Conservation (phyloP, 768 basidiomycete species). For the Termitomyces sp. region DNA sequence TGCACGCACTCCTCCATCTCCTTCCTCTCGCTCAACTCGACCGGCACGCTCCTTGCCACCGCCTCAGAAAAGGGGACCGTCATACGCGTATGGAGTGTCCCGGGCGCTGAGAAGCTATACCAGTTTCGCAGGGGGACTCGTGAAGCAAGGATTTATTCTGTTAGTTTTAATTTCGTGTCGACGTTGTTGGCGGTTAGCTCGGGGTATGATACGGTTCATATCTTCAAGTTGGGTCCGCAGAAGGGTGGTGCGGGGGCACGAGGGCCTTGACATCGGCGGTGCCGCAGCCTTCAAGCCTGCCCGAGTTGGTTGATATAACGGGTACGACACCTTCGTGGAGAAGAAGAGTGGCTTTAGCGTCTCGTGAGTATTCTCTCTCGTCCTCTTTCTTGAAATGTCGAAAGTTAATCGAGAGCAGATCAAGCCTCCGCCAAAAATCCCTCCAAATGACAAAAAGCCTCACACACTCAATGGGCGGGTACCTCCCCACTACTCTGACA, state of each 20-base stretch:
- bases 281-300: conserved; percentile 49
- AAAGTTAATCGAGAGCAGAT: conserved; percentile 24
- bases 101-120: conserved; percentile 89
- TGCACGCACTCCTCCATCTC: conserved; percentile 94
- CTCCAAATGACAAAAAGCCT: too few species aligned
- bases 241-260: too few species aligned
- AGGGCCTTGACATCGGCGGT: too few species aligned
- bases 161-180: conserved; percentile 78
- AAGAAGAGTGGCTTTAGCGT: conserved; percentile 59
- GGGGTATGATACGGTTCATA: conserved; percentile 94
- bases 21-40: conserved; percentile 78
- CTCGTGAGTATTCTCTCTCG: conserved; percentile 56
- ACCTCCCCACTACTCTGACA: conserved; percentile 84
- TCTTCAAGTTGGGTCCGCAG: conserved; percentile 74
- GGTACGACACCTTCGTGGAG: conserved; percentile 86
- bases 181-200: conserved; percentile 87
- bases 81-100: conserved; percentile 91
- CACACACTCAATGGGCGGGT: too few species aligned
- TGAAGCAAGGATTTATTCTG: conserved; percentile 80
- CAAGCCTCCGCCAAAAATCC: conserved; percentile 65
- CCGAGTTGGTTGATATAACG: conserved; percentile 55
- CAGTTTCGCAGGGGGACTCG: conserved; percentile 93
- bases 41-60: conserved; percentile 89
- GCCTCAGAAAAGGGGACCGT: conserved; percentile 96
- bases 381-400: too few species aligned